Percentiles rank a stretch among this genome's conserved stretches.
phyloP scores from a whole-genome alignment of 306 rosid species.

The Biancaea sappan region DNA sequence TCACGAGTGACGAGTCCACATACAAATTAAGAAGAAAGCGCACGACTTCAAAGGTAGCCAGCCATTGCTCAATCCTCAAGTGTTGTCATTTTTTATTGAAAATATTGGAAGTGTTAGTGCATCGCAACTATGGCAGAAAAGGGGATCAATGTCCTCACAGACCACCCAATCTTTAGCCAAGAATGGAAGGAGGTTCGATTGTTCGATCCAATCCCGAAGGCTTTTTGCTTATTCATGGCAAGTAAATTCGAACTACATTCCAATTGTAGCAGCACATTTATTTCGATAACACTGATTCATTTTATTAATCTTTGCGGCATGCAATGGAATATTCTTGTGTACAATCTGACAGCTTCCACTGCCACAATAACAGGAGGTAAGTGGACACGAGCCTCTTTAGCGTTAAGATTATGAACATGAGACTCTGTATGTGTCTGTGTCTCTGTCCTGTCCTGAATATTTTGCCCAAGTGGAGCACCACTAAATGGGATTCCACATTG shows the following conservation, averaged over 20 bases:
- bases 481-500: conserved; percentile 29
- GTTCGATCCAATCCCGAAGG: too few relatives aligned
- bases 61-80: background rate
- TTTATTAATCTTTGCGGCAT: background rate
- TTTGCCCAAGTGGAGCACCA: conserved; percentile 35
- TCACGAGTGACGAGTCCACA: background rate
- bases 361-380: conserved; percentile 6
- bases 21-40: background rate
- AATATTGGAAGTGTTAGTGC: background rate
- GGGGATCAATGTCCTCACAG: conserved; percentile 1
- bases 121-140: background rate
- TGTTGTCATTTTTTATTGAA: background rate
- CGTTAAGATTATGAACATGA: too few relatives aligned
- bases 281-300: background rate
- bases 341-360: background rate
- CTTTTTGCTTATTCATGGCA: background rate
- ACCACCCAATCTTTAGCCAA: background rate
- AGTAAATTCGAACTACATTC: background rate
- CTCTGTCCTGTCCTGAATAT: conserved; percentile 7
- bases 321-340: background rate
- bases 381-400: conserved; percentile 27
- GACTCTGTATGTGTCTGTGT: too few relatives aligned
- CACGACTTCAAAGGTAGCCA: conserved; percentile 1
- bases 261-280: background rate
- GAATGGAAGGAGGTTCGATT: background rate